Conservation (phyloP, 148 eudicot species). For the Arbutus unedo region DNA sequence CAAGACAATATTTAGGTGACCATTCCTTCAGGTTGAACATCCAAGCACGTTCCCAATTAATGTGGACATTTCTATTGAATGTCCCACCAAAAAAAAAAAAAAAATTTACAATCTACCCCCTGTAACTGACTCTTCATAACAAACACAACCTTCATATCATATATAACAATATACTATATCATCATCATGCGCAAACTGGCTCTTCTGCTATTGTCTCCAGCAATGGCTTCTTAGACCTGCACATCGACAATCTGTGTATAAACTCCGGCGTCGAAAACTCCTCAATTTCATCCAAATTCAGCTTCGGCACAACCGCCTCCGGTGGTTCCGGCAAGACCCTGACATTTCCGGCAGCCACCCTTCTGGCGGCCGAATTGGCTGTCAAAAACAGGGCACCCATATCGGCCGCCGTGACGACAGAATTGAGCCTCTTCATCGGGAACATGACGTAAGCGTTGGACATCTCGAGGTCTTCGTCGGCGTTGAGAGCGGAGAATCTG, state of each 20-base stretch:
- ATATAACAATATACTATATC: background rate
- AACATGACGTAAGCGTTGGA: conserved; percentile 59
- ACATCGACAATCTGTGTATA: conserved; percentile 44
- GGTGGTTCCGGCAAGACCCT: conserved; percentile 53
- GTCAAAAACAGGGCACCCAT: conserved; percentile 59
- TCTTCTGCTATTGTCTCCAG: conserved; percentile 91
- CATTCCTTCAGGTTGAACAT: background rate
- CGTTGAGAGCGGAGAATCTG: conserved; percentile 61
- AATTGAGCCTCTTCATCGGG: conserved; percentile 65
- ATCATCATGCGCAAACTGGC: conserved; percentile 45
- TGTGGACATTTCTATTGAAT: conserved; percentile 3
- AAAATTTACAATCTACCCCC: background rate
- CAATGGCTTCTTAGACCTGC: conserved; percentile 83
- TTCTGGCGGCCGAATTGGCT: conserved; percentile 43
- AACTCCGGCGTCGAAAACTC: conserved; percentile 53
- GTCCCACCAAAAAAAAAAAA: background rate
- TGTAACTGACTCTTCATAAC: background rate
- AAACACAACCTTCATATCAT: background rate
- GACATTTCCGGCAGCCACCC: conserved; percentile 31
- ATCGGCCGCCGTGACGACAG: conserved; percentile 60
- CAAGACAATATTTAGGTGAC: background rate
- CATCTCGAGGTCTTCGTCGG: conserved; percentile 78
- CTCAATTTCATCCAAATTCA: conserved; percentile 52
- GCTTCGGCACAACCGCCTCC: conserved; percentile 14
- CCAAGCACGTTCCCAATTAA: background rate